These are phyloP conservation scores for Medicago arabica DNA, from an alignment of 306 rosid genomes.

Conservation along the genomic window DNA sequence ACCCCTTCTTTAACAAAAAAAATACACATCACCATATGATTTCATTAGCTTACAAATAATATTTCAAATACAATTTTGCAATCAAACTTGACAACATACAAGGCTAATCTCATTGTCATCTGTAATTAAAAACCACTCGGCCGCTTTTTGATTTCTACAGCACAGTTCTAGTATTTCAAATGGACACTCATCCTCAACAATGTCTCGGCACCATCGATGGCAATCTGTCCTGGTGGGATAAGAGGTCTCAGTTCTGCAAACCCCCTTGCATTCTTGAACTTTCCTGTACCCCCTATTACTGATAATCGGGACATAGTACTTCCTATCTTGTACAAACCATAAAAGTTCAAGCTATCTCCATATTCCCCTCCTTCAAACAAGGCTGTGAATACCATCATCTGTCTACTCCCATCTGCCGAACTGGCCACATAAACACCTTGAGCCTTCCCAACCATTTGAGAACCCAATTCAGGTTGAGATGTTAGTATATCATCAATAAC, in stretches of 20 bases:
- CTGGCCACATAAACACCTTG: constrained; percentile 90
- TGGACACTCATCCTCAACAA: constrained; percentile 70
- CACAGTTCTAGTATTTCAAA: constrained; percentile 57
- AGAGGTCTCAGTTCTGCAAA: constrained; percentile 75
- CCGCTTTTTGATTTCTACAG: constrained; percentile 12
- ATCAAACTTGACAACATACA: constrained; percentile 45
- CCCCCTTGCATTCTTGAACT: constrained; percentile 76
- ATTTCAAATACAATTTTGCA: constrained; percentile 42
- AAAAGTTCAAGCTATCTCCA: constrained; percentile 84
- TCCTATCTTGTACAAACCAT: constrained; percentile 78
- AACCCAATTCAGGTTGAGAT: constrained; percentile 73
- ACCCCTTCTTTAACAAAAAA: neutral
- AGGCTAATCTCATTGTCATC: constrained; percentile 32
- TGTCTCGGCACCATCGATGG: constrained; percentile 87
- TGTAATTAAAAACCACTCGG: constrained; percentile 20
- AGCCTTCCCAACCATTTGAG: constrained; percentile 71
- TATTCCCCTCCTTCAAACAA: constrained; percentile 93
- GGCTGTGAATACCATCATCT: constrained; percentile 91
- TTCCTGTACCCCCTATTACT: constrained; percentile 85
- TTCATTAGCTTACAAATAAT: constrained; percentile 27
- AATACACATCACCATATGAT: constrained; percentile 19
- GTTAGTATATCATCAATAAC: constrained; percentile 80
- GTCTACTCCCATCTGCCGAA: constrained; percentile 74
- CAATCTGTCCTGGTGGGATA: constrained; percentile 78
- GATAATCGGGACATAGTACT: constrained; percentile 75